These are phyloP conservation scores for Lizonia empirigonia DNA, from an alignment of 2,329 filamentous ascomycete species.

Conservation along the genomic window DNA sequence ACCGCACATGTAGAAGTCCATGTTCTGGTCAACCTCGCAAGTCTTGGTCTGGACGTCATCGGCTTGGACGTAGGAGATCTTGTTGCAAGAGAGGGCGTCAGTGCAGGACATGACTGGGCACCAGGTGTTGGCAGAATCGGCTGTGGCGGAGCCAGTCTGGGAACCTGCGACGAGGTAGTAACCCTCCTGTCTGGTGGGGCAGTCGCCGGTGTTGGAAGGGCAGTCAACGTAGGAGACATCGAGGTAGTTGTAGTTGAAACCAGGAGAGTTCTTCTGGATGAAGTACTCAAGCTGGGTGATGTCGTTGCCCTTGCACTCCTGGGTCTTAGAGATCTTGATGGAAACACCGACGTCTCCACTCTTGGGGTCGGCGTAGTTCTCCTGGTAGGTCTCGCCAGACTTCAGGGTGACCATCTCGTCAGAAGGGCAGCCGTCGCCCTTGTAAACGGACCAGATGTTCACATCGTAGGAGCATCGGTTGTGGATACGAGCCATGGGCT, in stretches of 20 bases:
- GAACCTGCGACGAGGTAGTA: slow-evolving; percentile 41
- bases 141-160: slow-evolving; percentile 22
- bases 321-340: slow-evolving; percentile 48
- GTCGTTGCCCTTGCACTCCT: slow-evolving; percentile 35
- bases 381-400: slow-evolving; percentile 38
- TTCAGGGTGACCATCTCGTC: slow-evolving; percentile 34
- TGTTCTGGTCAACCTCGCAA: slow-evolving; percentile 34
- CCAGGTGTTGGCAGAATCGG: slow-evolving; percentile 32
- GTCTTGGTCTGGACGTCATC: slow-evolving; percentile 43
- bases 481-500: slow-evolving; percentile 38
- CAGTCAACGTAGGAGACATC: slow-evolving; percentile 50
- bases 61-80: slow-evolving; percentile 39
- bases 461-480: slow-evolving; percentile 49
- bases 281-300: slow-evolving; percentile 50
- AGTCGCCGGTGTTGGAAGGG: slow-evolving; percentile 23
- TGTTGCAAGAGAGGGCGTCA: slow-evolving; percentile 30
- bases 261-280: slow-evolving; percentile 19
- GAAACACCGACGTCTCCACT: slow-evolving; percentile 40
- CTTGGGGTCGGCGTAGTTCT: slow-evolving; percentile 35
- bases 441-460: slow-evolving; percentile 48
- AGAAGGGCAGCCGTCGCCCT: slow-evolving; percentile 33
- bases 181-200: slow-evolving; percentile 43
- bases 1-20: slow-evolving; percentile 46
- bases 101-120: slow-evolving; percentile 41
- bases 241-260: slow-evolving; percentile 38